Conservation (phyloP, 441 rosid species). For the Populus tomentosa region DNA sequence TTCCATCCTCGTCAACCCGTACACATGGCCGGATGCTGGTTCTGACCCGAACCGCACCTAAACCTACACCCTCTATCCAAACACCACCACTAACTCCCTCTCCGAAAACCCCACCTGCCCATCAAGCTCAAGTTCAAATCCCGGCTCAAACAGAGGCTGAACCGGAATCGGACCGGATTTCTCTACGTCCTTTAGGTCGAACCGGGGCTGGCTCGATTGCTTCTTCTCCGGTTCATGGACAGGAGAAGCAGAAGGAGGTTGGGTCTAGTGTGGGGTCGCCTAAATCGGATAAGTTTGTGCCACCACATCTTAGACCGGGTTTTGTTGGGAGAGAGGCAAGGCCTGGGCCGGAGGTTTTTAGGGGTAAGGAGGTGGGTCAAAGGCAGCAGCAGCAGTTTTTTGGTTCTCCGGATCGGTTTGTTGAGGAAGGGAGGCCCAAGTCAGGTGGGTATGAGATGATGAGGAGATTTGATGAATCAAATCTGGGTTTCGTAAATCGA, state of each 20-base stretch:
- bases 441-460: slow-evolving; percentile 62
- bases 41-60: slow-evolving; percentile 59
- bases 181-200: slow-evolving; percentile 62
- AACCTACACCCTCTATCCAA: slow-evolving; percentile 26
- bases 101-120: slow-evolving; percentile 6
- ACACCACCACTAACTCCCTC: slow-evolving; percentile 15
- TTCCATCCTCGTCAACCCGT: slow-evolving; percentile 23
- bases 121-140: not conserved
- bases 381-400: slow-evolving; percentile 24
- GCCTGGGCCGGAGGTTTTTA: slow-evolving; percentile 34
- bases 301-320: slow-evolving; percentile 91
- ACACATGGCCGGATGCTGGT: slow-evolving; percentile 87
- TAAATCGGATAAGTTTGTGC: slow-evolving; percentile 56
- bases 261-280: slow-evolving; percentile 23
- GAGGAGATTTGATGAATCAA: slow-evolving; percentile 32
- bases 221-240: slow-evolving; percentile 23
- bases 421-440: slow-evolving; percentile 58
- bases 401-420: slow-evolving; percentile 34
- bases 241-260: slow-evolving; percentile 30
- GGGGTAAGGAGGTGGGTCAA: slow-evolving; percentile 31
- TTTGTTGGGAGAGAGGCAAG: slow-evolving; percentile 55
- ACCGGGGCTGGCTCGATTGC: slow-evolving; percentile 36
- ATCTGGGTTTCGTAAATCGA: slow-evolving; percentile 38
- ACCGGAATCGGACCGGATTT: slow-evolving; percentile 44
- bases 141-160: slow-evolving; percentile 27